Percentiles rank a stretch among this genome's conserved stretches.
phyloP scores from a whole-genome alignment of 2,329 filamentous ascomycete genomes.

The Pseudogymnoascus verrucosus region DNA sequence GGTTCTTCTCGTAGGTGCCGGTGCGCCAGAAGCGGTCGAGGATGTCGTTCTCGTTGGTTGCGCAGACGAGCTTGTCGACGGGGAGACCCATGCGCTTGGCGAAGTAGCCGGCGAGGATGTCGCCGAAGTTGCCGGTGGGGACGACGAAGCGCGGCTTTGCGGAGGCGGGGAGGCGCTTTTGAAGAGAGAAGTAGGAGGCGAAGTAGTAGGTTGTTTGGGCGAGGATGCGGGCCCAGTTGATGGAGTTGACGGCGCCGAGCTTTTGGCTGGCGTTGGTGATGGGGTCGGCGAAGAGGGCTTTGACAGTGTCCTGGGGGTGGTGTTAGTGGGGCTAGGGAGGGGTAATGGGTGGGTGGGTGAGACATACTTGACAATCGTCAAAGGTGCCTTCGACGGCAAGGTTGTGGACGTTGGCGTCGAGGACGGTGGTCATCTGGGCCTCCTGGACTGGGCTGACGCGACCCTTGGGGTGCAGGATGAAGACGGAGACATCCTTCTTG shows the following conservation, averaged over 20 bases:
- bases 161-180: slow-evolving; percentile 43
- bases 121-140: slow-evolving; percentile 93
- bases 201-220: slow-evolving; percentile 98
- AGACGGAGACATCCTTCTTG: slow-evolving; percentile 94
- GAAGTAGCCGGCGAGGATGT: slow-evolving; percentile 90
- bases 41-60: slow-evolving; percentile 97
- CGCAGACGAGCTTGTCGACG: slow-evolving; percentile 78
- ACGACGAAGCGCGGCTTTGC: slow-evolving; percentile 74
- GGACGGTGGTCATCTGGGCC: slow-evolving; percentile 91
- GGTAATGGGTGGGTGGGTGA: not conserved
- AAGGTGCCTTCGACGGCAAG: slow-evolving; percentile 84
- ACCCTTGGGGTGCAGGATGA: slow-evolving; percentile 89
- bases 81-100: slow-evolving; percentile 85
- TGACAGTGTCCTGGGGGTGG: slow-evolving; percentile 67
- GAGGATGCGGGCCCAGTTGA: slow-evolving; percentile 92
- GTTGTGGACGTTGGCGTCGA: slow-evolving; percentile 89
- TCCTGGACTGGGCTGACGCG: slow-evolving; percentile 89
- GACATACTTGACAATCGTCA: slow-evolving; percentile 77
- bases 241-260: slow-evolving; percentile 90
- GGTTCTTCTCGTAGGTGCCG: slow-evolving; percentile 81
- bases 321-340: slow-evolving; percentile 12
- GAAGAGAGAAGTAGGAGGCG: slow-evolving; percentile 81
- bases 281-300: slow-evolving; percentile 80
- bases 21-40: slow-evolving; percentile 91
- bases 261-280: slow-evolving; percentile 76